phyloP scores from a whole-genome alignment of 2,329 filamentous ascomycete genomes.

The Penicillium sp. region DNA sequence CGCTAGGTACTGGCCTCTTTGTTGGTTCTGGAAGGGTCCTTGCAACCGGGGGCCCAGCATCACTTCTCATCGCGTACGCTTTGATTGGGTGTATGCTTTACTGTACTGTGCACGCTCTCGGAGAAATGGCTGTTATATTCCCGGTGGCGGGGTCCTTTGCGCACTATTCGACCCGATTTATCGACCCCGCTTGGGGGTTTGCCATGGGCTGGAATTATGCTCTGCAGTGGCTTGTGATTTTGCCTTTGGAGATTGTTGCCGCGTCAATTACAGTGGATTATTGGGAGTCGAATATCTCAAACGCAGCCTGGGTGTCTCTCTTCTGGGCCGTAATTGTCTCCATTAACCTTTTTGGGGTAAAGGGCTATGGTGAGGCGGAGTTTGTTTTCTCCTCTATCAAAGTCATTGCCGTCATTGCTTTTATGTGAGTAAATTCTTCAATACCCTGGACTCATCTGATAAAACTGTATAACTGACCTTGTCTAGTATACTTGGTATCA shows the following conservation, averaged over 20 bases:
- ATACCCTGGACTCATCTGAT: not conserved
- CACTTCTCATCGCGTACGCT: constrained; percentile 75
- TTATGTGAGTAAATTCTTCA: constrained; percentile 66
- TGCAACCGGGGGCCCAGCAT: constrained; percentile 74
- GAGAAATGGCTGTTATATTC: constrained; percentile 88
- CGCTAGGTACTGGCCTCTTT: constrained; percentile 77
- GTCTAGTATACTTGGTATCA: constrained; percentile 76
- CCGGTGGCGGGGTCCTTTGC: constrained; percentile 92
- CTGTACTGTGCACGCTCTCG: constrained; percentile 87
- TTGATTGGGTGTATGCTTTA: constrained; percentile 88
- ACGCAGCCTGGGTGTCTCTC: constrained; percentile 79
- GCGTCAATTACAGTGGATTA: constrained; percentile 83
- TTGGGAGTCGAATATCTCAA: constrained; percentile 70
- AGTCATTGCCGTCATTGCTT: constrained; percentile 81
- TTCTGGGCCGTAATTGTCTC: constrained; percentile 76
- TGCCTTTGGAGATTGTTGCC: constrained; percentile 86
- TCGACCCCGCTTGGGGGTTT: constrained; percentile 94
- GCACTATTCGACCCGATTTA: constrained; percentile 86
- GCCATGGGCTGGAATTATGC: constrained; percentile 97
- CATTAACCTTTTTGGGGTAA: constrained; percentile 89
- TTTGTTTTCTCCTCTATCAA: constrained; percentile 88
- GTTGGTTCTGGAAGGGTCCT: constrained; percentile 79
- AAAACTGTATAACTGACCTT: constrained; percentile 22
- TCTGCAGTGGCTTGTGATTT: constrained; percentile 81
- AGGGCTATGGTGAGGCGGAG: constrained; percentile 87